Percentiles rank a stretch among this genome's conserved stretches.
These are phyloP conservation scores for Phaseolus coccineus DNA, from an alignment of 331 rosid species.

Conservation along the genomic window DNA sequence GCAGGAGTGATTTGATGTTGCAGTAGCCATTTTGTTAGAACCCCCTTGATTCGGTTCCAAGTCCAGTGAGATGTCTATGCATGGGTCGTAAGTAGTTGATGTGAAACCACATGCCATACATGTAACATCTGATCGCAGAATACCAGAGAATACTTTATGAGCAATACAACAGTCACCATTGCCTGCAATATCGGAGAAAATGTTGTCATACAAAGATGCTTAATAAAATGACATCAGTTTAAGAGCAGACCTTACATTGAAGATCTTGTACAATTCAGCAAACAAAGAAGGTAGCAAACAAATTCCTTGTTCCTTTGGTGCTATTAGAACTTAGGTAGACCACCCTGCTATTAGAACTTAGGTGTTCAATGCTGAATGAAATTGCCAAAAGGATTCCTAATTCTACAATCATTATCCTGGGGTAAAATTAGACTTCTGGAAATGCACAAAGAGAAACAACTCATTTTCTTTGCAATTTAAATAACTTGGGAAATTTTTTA, in stretches of 20 bases:
- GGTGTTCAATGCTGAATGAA: slow-evolving; percentile 12
- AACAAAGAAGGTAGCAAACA: slow-evolving; percentile 22
- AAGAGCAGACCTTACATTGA: slow-evolving; percentile 33
- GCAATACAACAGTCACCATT: slow-evolving; percentile 90
- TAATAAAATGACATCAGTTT: slow-evolving; percentile 44
- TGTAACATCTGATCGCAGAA: slow-evolving; percentile 90
- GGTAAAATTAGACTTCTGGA: neutral
- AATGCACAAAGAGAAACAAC: neutral
- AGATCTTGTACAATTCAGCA: slow-evolving; percentile 23
- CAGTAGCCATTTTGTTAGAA: slow-evolving; percentile 60
- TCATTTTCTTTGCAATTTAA: slow-evolving; percentile 6
- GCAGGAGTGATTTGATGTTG: slow-evolving; percentile 66
- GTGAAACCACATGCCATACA: slow-evolving; percentile 97
- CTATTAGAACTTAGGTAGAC: too few relatives aligned
- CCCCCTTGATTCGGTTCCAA: slow-evolving; percentile 76
- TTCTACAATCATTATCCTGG: slow-evolving; percentile 1
- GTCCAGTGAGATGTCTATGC: slow-evolving; percentile 89
- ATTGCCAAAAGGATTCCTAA: slow-evolving; percentile 7
- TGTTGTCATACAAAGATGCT: slow-evolving; percentile 62
- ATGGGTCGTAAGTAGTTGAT: slow-evolving; percentile 92
- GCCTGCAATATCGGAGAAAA: slow-evolving; percentile 70
- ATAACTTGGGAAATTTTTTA: neutral
- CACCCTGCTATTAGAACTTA: neutral
- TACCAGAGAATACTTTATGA: slow-evolving; percentile 93
- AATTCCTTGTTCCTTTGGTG: neutral